phyloP scores from a whole-genome alignment of 495 filamentous ascomycete species.

The Xylaria sp. region DNA sequence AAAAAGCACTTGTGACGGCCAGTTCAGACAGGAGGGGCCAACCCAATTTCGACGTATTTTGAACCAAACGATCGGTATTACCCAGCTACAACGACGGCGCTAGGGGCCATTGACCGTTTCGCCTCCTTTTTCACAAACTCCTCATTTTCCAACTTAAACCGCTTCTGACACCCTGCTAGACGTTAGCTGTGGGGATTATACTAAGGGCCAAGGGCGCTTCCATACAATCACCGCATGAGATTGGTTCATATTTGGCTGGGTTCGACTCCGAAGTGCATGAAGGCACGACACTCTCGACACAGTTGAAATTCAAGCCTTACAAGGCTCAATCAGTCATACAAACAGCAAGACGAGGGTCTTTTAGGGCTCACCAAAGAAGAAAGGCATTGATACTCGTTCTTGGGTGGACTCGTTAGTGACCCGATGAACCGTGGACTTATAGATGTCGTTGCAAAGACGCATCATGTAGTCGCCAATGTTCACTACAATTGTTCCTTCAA shows the following conservation, averaged over 20 bases:
- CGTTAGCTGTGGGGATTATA: conserved; percentile 15
- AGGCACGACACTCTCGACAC: conserved; percentile 56
- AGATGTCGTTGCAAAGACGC: conserved; percentile 65
- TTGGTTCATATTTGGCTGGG: conserved; percentile 63
- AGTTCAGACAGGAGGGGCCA: neutral
- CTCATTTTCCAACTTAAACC: conserved; percentile 45
- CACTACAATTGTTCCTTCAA: conserved; percentile 65
- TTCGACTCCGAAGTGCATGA: conserved; percentile 60
- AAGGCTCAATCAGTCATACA: conserved; percentile 21
- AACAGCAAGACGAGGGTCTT: neutral
- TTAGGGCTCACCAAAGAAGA: conserved; percentile 57
- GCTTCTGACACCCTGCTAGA: conserved; percentile 46
- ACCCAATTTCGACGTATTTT: neutral
- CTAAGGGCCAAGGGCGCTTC: neutral
- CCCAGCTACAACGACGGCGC: conserved; percentile 43
- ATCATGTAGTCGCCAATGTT: conserved; percentile 72
- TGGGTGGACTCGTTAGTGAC: conserved; percentile 57
- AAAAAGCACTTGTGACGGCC: no score
- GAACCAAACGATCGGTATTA: conserved; percentile 14
- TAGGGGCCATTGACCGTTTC: conserved; percentile 40
- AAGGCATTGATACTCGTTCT: conserved; percentile 66
- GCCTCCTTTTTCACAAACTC: conserved; percentile 42
- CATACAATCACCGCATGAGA: conserved; percentile 58
- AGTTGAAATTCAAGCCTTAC: conserved; percentile 55
- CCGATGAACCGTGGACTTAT: conserved; percentile 66